Percentiles rank a stretch among this genome's conserved stretches.
Conservation (phyloP, 352 stramenopile genomes). For the Globisporangium cederbergense region DNA sequence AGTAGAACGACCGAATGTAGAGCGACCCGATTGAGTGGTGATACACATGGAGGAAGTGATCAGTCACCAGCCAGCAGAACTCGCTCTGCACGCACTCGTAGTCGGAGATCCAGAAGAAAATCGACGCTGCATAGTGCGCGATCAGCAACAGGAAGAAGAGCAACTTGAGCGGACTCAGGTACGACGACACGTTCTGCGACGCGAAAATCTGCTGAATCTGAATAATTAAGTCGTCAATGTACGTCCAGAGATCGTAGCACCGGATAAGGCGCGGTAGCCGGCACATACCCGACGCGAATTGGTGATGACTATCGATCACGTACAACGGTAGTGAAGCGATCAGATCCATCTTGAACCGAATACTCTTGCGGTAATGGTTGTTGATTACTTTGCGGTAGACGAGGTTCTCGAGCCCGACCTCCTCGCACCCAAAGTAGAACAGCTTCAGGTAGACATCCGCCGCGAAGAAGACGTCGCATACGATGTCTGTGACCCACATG, state of each 20-base stretch:
- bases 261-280: constrained; percentile 58
- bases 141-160: constrained; percentile 65
- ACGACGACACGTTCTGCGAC: constrained; percentile 61
- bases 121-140: constrained; percentile 58
- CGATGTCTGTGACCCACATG: constrained; percentile 40
- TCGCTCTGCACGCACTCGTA: constrained; percentile 36
- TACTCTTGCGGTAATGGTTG: constrained; percentile 34
- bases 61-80: constrained; percentile 56
- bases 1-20: constrained; percentile 71
- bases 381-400: constrained; percentile 32
- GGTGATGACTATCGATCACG: constrained; percentile 22
- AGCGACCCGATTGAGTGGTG: constrained; percentile 42
- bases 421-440: constrained; percentile 56
- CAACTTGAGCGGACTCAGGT: constrained; percentile 63
- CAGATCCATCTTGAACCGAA: constrained; percentile 43
- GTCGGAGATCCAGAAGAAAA: constrained; percentile 72
- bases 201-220: constrained; percentile 68
- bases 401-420: constrained; percentile 45
- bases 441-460: constrained; percentile 66
- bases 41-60: constrained; percentile 61
- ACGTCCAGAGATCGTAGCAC: constrained; percentile 44
- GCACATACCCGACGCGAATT: constrained; percentile 33
- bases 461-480: constrained; percentile 48
- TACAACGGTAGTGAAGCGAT: constrained; percentile 59
- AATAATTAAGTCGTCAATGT: constrained; percentile 64